phyloP scores from a whole-genome alignment of 1,139 yeast genomes.

The Yamadazyma friedrichii region DNA sequence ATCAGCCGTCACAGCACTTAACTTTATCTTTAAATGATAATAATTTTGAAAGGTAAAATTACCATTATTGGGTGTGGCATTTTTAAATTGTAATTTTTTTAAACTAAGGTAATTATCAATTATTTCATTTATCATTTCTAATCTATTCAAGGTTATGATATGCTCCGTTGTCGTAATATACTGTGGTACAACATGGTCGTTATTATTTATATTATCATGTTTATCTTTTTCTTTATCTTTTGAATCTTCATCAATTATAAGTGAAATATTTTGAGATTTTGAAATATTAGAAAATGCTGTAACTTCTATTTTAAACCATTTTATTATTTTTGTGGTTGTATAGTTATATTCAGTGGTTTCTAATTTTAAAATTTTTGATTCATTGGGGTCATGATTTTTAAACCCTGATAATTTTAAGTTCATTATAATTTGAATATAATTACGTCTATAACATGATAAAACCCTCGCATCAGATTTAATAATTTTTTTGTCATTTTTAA shows the following conservation, averaged over 20 bases:
- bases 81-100: slow-evolving; percentile 54
- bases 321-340: slow-evolving; percentile 34
- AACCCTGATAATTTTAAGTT: slow-evolving; percentile 37
- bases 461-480: slow-evolving; percentile 32
- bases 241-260: slow-evolving; percentile 27
- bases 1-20: slow-evolving; percentile 47
- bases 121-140: slow-evolving; percentile 20
- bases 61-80: slow-evolving; percentile 66
- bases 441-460: slow-evolving; percentile 47
- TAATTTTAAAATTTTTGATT: slow-evolving; percentile 29
- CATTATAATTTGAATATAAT: slow-evolving; percentile 39
- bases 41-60: slow-evolving; percentile 56
- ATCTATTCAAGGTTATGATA: slow-evolving; percentile 30
- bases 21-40: slow-evolving; percentile 46
- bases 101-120: slow-evolving; percentile 36
- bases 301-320: slow-evolving; percentile 41
- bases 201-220: slow-evolving; percentile 16
- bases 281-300: slow-evolving; percentile 36
- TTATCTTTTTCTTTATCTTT: slow-evolving; percentile 24
- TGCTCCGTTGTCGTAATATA: slow-evolving; percentile 27
- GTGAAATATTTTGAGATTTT: slow-evolving; percentile 29
- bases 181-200: slow-evolving; percentile 21
- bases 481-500: slow-evolving; percentile 10
- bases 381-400: slow-evolving; percentile 15
- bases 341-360: slow-evolving; percentile 38